These are phyloP conservation scores for Colletotrichum cordylinicola DNA, from an alignment of 2,329 filamentous ascomycete species.

Conservation along the genomic window DNA sequence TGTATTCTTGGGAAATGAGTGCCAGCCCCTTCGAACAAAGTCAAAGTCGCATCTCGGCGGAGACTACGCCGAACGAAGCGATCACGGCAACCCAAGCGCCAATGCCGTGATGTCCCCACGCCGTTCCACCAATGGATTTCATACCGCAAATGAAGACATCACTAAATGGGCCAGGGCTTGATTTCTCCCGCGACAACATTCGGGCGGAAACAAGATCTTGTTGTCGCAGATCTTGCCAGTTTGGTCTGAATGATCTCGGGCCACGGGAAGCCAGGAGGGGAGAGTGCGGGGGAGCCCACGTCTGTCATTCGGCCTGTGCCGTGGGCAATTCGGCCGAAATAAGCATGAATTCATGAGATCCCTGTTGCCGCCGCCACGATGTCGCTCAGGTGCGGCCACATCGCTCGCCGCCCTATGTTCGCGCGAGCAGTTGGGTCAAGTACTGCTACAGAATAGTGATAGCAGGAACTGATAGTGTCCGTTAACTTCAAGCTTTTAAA, in stretches of 20 bases:
- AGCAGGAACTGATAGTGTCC: background rate
- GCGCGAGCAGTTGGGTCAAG: background rate
- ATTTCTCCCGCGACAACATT: background rate
- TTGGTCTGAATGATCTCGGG: background rate
- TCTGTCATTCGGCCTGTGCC: background rate
- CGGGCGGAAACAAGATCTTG: background rate
- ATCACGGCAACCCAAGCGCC: background rate
- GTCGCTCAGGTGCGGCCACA: background rate
- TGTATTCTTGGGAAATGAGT: background rate
- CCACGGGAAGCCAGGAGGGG: background rate
- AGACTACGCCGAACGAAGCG: slow-evolving; percentile 15
- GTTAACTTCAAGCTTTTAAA: background rate
- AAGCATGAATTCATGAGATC: background rate
- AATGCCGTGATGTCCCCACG: background rate
- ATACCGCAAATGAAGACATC: background rate
- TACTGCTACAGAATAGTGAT: fast-evolving
- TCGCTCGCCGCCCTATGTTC: background rate
- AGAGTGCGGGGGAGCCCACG: background rate
- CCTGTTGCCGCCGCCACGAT: background rate
- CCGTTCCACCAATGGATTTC: slow-evolving; percentile 14
- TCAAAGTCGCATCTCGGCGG: slow-evolving; percentile 7
- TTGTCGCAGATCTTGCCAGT: background rate
- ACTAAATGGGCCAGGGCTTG: background rate
- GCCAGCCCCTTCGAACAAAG: background rate
- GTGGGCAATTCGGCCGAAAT: background rate